Conservation (phyloP, 129 eudicot species). For the Sambucus nigra region DNA sequence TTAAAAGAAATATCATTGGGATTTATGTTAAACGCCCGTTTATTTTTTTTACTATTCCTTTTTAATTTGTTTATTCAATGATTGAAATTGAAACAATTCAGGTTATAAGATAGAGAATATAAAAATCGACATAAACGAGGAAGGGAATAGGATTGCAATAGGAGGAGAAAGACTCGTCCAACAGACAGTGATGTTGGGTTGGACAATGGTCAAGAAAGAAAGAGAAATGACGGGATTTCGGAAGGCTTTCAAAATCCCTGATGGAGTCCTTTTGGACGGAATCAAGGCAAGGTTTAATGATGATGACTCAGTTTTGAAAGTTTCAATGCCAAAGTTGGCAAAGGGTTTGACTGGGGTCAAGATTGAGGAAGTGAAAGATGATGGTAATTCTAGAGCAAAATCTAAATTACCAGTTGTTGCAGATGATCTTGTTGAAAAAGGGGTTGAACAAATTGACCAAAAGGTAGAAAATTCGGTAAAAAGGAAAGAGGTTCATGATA, state of each 20-base stretch:
- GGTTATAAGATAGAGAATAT: slow-evolving; percentile 28
- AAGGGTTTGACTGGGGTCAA: slow-evolving; percentile 24
- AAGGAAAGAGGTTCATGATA: slow-evolving; percentile 3
- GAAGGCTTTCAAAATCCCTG: slow-evolving; percentile 32
- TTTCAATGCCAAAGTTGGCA: slow-evolving; percentile 29
- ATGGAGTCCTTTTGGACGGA: slow-evolving; percentile 36
- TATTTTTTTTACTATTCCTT: not conserved
- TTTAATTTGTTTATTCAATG: not conserved
- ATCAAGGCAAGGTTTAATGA: slow-evolving; percentile 29
- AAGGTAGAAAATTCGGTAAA: not conserved
- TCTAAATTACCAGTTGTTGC: slow-evolving; percentile 14
- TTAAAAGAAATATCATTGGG: too few relatives aligned
- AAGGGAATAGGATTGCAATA: slow-evolving; percentile 30
- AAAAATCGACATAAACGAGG: slow-evolving; percentile 36
- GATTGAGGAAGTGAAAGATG: slow-evolving; percentile 34
- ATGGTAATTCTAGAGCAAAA: slow-evolving; percentile 9
- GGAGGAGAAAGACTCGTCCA: slow-evolving; percentile 24
- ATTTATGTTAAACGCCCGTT: too few relatives aligned
- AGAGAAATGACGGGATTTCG: slow-evolving; percentile 16
- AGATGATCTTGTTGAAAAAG: slow-evolving; percentile 8
- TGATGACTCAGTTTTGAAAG: slow-evolving; percentile 21
- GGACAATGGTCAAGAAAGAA: slow-evolving; percentile 22
- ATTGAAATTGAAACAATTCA: not conserved
- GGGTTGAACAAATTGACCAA: slow-evolving; percentile 7
- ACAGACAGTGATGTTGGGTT: slow-evolving; percentile 27